A percentile compares a stretch with the other conserved stretches of the same genome.
Conservation (phyloP, 2,329 filamentous ascomycete species). For the Epichloe sibirici region DNA sequence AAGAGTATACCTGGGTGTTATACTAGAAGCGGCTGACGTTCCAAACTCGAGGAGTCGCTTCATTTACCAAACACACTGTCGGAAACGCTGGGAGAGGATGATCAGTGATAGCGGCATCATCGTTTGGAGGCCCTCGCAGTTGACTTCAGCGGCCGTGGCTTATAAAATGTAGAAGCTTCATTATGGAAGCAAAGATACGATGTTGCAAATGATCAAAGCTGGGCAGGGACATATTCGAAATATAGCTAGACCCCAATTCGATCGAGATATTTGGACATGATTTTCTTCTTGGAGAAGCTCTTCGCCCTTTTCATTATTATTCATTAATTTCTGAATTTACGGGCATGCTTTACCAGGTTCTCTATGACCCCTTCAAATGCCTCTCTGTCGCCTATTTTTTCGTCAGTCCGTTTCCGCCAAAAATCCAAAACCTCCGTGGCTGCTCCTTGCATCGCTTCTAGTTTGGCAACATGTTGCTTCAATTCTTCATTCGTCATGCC, state of each 20-base stretch:
- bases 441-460: conserved; percentile 57
- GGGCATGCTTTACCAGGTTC: conserved; percentile 83
- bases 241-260: conserved; percentile 8
- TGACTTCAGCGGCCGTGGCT: background rate
- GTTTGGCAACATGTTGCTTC: conserved; percentile 52
- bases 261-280: conserved; percentile 6
- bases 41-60: background rate
- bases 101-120: background rate
- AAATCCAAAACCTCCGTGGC: conserved; percentile 73
- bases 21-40: conserved; percentile 2
- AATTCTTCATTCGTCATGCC: conserved; percentile 74
- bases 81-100: background rate
- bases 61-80: background rate
- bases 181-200: background rate
- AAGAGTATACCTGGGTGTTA: background rate
- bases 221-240: conserved; percentile 8
- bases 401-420: conserved; percentile 77
- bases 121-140: background rate
- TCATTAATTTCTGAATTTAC: conserved; percentile 65
- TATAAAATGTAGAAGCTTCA: background rate
- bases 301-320: background rate
- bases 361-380: conserved; percentile 95
- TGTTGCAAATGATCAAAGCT: background rate
- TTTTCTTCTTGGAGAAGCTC: conserved; percentile 7
- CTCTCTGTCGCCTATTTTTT: conserved; percentile 80